These are phyloP conservation scores for Holtermanniella nyarrowii DNA, from an alignment of 768 basidiomycete species.

Conservation along the genomic window DNA sequence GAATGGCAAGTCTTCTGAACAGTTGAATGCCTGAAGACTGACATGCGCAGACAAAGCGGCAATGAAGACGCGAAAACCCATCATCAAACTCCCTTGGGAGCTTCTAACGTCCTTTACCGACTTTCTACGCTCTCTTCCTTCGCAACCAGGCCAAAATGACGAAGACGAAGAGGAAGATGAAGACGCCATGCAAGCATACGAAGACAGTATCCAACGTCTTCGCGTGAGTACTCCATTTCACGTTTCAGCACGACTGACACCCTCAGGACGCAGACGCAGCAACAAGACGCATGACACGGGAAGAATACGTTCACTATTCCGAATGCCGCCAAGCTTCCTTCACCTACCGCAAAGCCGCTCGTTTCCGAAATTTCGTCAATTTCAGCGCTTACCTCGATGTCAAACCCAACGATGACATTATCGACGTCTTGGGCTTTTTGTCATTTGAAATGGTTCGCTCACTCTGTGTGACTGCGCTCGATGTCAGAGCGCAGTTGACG, in stretches of 20 bases:
- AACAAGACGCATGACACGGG: constrained; percentile 88
- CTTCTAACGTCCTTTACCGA: constrained; percentile 84
- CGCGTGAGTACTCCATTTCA: constrained; percentile 46
- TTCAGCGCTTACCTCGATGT: constrained; percentile 75
- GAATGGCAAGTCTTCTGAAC: constrained; percentile 4
- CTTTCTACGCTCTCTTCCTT: constrained; percentile 47
- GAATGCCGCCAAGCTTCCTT: constrained; percentile 95
- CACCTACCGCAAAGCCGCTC: constrained; percentile 95
- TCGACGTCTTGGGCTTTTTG: constrained; percentile 93
- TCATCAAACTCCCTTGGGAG: constrained; percentile 94
- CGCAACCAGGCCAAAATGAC: constrained; percentile 25
- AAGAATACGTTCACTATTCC: constrained; percentile 94
- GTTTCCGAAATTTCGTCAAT: constrained; percentile 89
- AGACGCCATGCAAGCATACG: constrained; percentile 89
- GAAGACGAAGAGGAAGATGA: constrained; percentile 91
- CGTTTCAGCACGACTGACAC: background rate
- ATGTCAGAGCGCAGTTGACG: constrained; percentile 45
- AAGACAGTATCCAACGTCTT: constrained; percentile 79
- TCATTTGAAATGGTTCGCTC: constrained; percentile 96
- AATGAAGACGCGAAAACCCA: constrained; percentile 75
- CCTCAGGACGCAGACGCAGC: constrained; percentile 83
- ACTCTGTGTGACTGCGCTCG: constrained; percentile 75
- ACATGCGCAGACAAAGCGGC: constrained; percentile 24
- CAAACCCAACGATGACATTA: constrained; percentile 83
- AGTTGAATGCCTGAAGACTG: background rate